Evolutionary conservation across 140 eudicot genomes (phyloP).

Genomic region (Erigeron philadelphicus): DNA sequence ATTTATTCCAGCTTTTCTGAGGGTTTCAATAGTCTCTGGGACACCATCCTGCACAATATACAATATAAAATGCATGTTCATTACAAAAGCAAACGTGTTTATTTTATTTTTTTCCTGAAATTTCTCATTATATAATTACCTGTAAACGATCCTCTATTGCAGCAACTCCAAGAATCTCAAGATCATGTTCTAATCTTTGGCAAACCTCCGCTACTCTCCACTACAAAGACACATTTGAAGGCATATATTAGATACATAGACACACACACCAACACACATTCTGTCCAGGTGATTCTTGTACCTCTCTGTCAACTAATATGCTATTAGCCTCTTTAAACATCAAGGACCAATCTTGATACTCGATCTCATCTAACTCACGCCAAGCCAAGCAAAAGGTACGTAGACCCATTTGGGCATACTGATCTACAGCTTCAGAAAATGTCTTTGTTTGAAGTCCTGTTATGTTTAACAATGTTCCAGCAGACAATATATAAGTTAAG

Average conservation of each 20-base stretch:
- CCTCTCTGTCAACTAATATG: conserved; percentile 93
- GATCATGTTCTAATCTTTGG: conserved; percentile 76
- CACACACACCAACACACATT: not conserved
- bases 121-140: conserved; percentile 44
- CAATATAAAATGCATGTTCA: conserved; percentile 2
- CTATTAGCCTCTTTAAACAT: conserved; percentile 91
- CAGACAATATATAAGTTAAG: conserved; percentile 10
- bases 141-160: conserved; percentile 97
- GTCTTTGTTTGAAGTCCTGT: conserved; percentile 75
- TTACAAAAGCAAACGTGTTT: not conserved
- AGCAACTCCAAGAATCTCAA: conserved; percentile 90
- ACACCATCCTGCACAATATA: conserved; percentile 67
- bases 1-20: conserved; percentile 88
- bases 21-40: conserved; percentile 84
- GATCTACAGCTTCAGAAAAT: conserved; percentile 86
- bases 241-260: not conserved
- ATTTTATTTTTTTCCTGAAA: conserved; percentile 11
- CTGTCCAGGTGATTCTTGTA: conserved; percentile 20
- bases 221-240: conserved; percentile 28
- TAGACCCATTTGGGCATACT: conserved; percentile 82
- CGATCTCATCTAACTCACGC: conserved; percentile 76
- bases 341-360: conserved; percentile 81
- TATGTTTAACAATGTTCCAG: conserved; percentile 23
- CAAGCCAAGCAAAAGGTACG: conserved; percentile 91
- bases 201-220: conserved; percentile 96